Evolutionary conservation across 2,329 filamentous ascomycete genomes (phyloP).

Genomic region (Pleurostoma richardsiae): DNA sequence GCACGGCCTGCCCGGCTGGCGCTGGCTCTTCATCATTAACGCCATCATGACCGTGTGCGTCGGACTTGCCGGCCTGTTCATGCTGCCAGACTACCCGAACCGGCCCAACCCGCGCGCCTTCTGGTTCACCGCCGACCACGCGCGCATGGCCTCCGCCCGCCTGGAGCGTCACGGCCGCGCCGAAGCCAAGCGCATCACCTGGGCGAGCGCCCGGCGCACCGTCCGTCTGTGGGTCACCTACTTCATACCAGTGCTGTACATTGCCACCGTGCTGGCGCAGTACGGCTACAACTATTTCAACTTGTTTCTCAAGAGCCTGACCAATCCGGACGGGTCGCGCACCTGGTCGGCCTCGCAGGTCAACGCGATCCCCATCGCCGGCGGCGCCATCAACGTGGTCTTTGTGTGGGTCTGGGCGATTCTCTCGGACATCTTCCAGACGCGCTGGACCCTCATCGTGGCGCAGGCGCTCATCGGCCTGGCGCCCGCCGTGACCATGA

Average conservation of each 20-base stretch:
- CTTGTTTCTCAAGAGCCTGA: conserved; percentile 34
- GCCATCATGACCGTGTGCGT: conserved; percentile 48
- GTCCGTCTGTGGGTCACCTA: conserved; percentile 38
- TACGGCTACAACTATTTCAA: conserved; percentile 42
- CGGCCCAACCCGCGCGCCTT: conserved; percentile 31
- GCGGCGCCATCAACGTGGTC: conserved; percentile 40
- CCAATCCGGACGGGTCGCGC: conserved; percentile 30
- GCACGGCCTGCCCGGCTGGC: conserved; percentile 42
- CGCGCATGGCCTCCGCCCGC: conserved; percentile 34
- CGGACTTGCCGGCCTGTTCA: conserved; percentile 43
- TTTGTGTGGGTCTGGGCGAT: conserved; percentile 50
- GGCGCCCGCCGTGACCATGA: conserved; percentile 45
- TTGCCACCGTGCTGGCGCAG: conserved; percentile 36
- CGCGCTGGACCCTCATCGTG: conserved; percentile 45
- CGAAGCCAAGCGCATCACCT: conserved; percentile 38
- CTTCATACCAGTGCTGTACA: conserved; percentile 37
- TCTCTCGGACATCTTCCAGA: conserved; percentile 41
- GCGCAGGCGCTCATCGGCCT: conserved; percentile 40
- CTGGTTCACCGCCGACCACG: conserved; percentile 38
- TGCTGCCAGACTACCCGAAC: conserved; percentile 37
- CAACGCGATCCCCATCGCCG: conserved; percentile 43
- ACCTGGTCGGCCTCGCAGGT: conserved; percentile 37
- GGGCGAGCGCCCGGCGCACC: conserved; percentile 35
- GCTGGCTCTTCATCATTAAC: conserved; percentile 52
- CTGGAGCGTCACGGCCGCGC: conserved; percentile 36